These are phyloP conservation scores for Citrus reticulata DNA, from an alignment of 345 rosid species.

Conservation along the genomic window DNA sequence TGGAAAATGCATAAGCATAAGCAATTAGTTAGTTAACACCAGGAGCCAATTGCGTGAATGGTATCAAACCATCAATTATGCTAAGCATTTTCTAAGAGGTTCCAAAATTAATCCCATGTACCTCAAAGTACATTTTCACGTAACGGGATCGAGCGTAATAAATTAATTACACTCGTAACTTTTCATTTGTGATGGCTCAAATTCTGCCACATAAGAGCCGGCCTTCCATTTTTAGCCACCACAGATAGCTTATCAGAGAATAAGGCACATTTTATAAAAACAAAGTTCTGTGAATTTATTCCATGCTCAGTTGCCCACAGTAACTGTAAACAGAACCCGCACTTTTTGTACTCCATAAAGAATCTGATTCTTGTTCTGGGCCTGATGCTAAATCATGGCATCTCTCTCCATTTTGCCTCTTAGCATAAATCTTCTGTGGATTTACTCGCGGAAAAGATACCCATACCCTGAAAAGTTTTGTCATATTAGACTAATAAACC, in stretches of 20 bases:
- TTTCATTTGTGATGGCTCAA: not conserved
- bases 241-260: not conserved
- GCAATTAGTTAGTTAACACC: not conserved
- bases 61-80: not conserved
- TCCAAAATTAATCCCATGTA: not conserved
- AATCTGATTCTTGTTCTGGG: constrained; percentile 18
- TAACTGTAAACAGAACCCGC: not conserved
- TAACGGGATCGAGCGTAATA: not conserved
- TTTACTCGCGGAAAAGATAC: not conserved
- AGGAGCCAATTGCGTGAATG: not conserved
- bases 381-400: not conserved
- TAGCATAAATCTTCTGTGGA: too few relatives aligned
- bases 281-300: not conserved
- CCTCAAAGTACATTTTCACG: not conserved
- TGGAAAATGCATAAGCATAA: not conserved
- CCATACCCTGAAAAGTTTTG: not conserved
- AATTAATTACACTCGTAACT: not conserved
- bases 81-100: not conserved
- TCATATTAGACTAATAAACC: not conserved
- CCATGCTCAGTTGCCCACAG: not conserved
- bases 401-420: not conserved
- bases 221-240: not conserved
- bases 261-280: not conserved
- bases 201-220: not conserved
- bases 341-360: not conserved